A percentile compares a stretch with the other conserved stretches of the same genome.
phyloP scores from a whole-genome alignment of 169 alveolate species.

The Miamiensis avidus region DNA sequence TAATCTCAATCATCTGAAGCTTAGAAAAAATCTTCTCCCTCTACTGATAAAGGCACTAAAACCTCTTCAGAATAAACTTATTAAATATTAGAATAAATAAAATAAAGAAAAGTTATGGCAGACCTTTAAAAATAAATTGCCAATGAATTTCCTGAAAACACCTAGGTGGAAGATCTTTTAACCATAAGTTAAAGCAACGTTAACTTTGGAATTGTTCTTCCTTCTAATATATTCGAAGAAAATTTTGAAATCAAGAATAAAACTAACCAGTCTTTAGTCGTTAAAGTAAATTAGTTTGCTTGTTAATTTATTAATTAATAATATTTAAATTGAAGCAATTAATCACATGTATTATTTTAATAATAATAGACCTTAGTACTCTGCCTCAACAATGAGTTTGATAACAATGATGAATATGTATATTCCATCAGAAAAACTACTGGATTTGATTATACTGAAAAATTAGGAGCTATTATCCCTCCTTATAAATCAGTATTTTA shows the following conservation, averaged over 20 bases:
- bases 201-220: background rate
- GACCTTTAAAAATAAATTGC: background rate
- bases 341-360: no score
- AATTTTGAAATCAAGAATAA: background rate
- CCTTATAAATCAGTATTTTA: background rate
- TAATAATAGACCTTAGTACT: background rate
- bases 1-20: background rate
- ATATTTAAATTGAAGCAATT: no score
- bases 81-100: no score
- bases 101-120: no score
- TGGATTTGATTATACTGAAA: slow-evolving; percentile 21
- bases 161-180: background rate
- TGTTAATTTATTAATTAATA: no score
- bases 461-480: background rate
- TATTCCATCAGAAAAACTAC: slow-evolving; percentile 15
- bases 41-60: no score
- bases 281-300: background rate
- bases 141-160: background rate
- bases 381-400: slow-evolving; percentile 10
- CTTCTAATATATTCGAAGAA: background rate
- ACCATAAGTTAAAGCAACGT: background rate
- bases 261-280: background rate
- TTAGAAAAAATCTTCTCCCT: background rate
- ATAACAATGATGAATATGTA: slow-evolving; percentile 18
- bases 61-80: no score